Evolutionary conservation across 306 rosid species (phyloP), one percentile per base, ranked within the genome.

Genomic region (Fragaria iinumae): DNA sequence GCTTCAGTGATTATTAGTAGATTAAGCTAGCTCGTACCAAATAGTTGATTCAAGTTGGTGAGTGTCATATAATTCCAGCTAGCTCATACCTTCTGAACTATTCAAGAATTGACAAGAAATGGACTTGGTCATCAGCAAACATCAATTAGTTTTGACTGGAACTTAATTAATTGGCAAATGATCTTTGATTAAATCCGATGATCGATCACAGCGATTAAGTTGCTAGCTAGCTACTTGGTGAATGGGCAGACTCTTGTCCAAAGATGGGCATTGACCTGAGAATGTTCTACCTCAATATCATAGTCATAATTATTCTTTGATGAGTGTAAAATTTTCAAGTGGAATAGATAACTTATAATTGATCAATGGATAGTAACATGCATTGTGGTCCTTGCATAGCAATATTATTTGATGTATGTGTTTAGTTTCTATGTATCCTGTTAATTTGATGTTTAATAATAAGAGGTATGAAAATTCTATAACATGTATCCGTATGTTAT

Each of bases 111-210:
- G 68, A 64, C 78, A 44, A 63, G 36, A 36, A 63, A 4, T 55
- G 60, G 69, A 82, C 76, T 39, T 4, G 45, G 82, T 78, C 79
- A 62, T n/a, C 47, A 59, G 10, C 25, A 36, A 39, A 25, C 3
- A 59, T 34, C 75, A 3, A 76, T n/a, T 23, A 17, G 18, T 16
- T 39, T 70, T 81, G 29, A 76, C 76, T 20, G 3, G 68, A 48
- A 74, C 4, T 34, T 56, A 6, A 2, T 14, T 34, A n/a, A 20
- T 2, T 7, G 23, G 38, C 5, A 25, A 44, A 18, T 32, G 11
- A 29, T 27, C n/a, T 16, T 23, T 41, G 45, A 41, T 41, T 7
- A 52, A 2, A n/a, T 53, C 67, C 38, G 4, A 44, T 74, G 44
- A 43, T 45, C 52, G 3, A 11, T 38, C 8, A 38, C 3, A 8